Conservation (phyloP, 2,329 filamentous ascomycete genomes). For the Ophiostoma sp. region DNA sequence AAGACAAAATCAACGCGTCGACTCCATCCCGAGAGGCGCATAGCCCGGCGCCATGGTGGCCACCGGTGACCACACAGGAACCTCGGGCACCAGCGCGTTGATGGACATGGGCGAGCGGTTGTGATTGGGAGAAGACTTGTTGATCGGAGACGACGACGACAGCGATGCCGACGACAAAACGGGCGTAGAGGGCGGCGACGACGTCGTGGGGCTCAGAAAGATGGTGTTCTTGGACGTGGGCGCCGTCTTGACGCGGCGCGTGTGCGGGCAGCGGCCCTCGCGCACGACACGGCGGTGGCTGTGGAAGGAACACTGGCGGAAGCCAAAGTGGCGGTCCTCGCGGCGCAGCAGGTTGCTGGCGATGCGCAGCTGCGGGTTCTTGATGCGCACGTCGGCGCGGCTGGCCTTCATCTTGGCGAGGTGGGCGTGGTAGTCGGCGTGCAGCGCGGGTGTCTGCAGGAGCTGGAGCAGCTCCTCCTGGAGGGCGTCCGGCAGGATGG, state of each 20-base stretch:
- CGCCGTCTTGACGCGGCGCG: background rate
- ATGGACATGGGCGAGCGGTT: background rate
- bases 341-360: conserved; percentile 51
- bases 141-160: background rate
- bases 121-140: background rate
- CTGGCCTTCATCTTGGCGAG: conserved; percentile 48
- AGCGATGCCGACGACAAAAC: background rate
- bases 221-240: background rate
- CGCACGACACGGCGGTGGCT: conserved; percentile 52
- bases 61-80: conserved; percentile 23
- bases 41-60: conserved; percentile 19
- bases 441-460: conserved; percentile 45
- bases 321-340: conserved; percentile 56
- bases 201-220: background rate
- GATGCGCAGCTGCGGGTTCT: conserved; percentile 57
- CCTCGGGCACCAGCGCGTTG: conserved; percentile 20
- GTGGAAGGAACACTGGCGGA: conserved; percentile 57
- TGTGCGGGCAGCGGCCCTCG: conserved; percentile 50
- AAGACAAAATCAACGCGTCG: conserved; percentile 20
- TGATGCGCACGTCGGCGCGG: conserved; percentile 49
- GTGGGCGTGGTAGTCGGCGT: conserved; percentile 48
- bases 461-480: conserved; percentile 35
- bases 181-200: background rate
- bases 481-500: conserved; percentile 26
- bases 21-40: conserved; percentile 25